A percentile compares a stretch with the other conserved stretches of the same genome.
phyloP scores from a whole-genome alignment of 2,329 filamentous ascomycete genomes.

The Epichloe coenophiala region DNA sequence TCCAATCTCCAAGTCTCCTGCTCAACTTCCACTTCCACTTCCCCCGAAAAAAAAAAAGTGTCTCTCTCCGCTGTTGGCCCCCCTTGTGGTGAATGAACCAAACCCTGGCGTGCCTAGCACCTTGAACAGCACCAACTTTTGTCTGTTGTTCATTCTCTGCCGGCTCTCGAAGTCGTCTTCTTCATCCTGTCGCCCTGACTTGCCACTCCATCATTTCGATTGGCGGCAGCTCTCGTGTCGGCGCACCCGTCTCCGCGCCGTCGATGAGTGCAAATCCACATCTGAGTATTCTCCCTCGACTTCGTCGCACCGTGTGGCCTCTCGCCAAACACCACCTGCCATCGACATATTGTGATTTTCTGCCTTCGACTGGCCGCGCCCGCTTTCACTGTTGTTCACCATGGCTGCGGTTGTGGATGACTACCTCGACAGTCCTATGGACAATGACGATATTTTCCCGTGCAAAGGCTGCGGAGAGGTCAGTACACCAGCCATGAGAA shows the following conservation, averaged over 20 bases:
- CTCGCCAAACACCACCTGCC: background rate
- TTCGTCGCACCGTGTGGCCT: background rate
- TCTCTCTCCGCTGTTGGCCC: background rate
- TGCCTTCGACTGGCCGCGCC: background rate
- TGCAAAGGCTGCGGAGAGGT: constrained; percentile 93
- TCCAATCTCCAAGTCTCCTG: no score
- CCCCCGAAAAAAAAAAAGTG: no score
- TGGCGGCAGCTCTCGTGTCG: background rate
- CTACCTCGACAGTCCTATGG: constrained; percentile 52
- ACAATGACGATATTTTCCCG: constrained; percentile 71
- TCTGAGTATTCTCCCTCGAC: background rate
- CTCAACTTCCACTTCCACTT: no score
- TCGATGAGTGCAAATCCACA: constrained; percentile 1
- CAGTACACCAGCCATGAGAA: constrained; percentile 6
- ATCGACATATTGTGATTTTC: background rate
- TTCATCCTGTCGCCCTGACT: background rate
- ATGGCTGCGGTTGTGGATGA: constrained; percentile 43
- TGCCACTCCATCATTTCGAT: background rate
- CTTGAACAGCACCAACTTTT: background rate
- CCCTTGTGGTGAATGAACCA: background rate
- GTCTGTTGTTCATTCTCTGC: background rate
- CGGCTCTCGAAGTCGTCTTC: background rate
- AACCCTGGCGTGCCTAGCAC: background rate
- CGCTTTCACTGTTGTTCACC: constrained; percentile 9
- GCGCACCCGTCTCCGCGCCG: background rate